Evolutionary conservation across 208 protist species (phyloP).

Genomic region (Leishmania guyanensis): DNA sequence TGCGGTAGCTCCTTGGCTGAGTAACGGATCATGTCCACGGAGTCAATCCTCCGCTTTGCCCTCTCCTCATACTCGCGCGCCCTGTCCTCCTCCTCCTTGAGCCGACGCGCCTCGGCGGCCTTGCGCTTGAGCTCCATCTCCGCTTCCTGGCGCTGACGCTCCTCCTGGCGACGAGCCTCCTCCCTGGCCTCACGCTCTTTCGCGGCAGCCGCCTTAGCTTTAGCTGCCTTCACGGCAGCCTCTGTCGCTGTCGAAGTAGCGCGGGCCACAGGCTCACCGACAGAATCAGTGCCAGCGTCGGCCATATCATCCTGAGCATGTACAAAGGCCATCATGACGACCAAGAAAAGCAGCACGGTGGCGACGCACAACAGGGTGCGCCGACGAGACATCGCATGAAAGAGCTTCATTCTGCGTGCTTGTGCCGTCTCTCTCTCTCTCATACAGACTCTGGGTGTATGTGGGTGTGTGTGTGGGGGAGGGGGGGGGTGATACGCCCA

Average conservation of each 20-base stretch:
- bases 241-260: not conserved
- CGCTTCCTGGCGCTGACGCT: not conserved
- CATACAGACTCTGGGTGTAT: too few relatives aligned
- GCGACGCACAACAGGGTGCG: slow-evolving; percentile 24
- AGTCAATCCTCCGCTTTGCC: slow-evolving; percentile 22
- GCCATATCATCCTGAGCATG: slow-evolving; percentile 15
- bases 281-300: not conserved
- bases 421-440: not conserved
- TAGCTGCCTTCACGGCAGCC: not conserved
- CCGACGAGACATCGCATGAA: slow-evolving; percentile 2
- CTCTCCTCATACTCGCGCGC: slow-evolving; percentile 9
- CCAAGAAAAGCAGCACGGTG: slow-evolving; percentile 19
- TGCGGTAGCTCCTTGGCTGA: slow-evolving; percentile 29
- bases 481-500: not conserved
- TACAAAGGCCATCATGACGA: slow-evolving; percentile 14
- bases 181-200: not conserved
- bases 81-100: slow-evolving; percentile 8
- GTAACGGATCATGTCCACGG: slow-evolving; percentile 23
- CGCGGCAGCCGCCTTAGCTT: not conserved
- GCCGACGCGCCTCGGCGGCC: not conserved
- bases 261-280: not conserved
- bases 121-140: slow-evolving; percentile 8
- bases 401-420: not conserved
- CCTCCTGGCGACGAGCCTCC: not conserved
- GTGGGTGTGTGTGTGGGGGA: not conserved